Evolutionary conservation across 257 asterid genomes (phyloP).

Genomic region (Jasminum sambac): DNA sequence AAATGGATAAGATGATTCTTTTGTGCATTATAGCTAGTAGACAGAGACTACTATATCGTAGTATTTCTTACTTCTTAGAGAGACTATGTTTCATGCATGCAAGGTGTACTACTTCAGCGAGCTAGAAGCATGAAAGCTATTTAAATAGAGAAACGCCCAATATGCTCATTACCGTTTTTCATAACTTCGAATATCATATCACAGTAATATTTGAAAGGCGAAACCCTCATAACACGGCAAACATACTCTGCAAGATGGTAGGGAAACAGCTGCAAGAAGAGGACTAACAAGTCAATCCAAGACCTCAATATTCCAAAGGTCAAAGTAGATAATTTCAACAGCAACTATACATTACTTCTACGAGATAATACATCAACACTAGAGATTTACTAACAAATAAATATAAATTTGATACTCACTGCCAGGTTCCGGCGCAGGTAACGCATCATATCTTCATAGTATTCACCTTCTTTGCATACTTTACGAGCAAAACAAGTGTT

Average conservation of each 20-base stretch:
- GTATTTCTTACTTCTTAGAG: conserved; percentile 1
- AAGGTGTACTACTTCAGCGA: neutral
- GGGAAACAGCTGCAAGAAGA: conserved; percentile 82
- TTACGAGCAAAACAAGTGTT: conserved; percentile 79
- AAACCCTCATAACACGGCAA: conserved; percentile 96
- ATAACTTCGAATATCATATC: conserved; percentile 96
- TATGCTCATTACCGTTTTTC: conserved; percentile 78
- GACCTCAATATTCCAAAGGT: conserved; percentile 21
- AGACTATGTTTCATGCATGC: neutral
- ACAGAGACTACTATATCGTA: conserved; percentile 12
- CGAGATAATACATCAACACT: neutral
- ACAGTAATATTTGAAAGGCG: conserved; percentile 98
- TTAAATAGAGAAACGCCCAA: conserved; percentile 21
- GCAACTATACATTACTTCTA: conserved; percentile 15
- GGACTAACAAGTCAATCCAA: conserved; percentile 22
- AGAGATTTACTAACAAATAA: conserved; percentile 14
- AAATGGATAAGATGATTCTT: neutral
- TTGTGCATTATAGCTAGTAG: neutral
- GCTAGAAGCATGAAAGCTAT: conserved; percentile 8
- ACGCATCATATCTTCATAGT: conserved; percentile 98
- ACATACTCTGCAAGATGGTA: conserved; percentile 97
- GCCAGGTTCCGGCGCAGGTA: conserved; percentile 89
- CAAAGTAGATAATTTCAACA: neutral
- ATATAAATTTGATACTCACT: conserved; percentile 46
- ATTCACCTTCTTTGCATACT: conserved; percentile 95